Evolutionary conservation across 2,329 filamentous ascomycete genomes (phyloP).

Genomic region (Cercospora citrullina): DNA sequence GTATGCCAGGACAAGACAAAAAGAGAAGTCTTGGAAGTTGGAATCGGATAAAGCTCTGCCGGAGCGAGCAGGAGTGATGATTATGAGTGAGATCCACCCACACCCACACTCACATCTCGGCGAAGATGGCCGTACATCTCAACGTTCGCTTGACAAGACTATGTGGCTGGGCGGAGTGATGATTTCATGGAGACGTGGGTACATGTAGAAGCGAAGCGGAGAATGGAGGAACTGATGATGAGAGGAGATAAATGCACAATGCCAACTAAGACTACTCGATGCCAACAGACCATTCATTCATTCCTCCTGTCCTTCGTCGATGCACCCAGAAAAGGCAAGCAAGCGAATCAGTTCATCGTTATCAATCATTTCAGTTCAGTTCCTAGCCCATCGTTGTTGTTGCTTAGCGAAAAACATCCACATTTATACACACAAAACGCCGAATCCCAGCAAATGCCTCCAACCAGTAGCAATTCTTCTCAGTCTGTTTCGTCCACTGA

Average conservation of each 20-base stretch:
- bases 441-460: background rate
- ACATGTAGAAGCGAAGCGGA: background rate
- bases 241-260: background rate
- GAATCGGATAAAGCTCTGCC: background rate
- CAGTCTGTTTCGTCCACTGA: background rate
- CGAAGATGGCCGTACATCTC: background rate
- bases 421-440: background rate
- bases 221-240: background rate
- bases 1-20: too few species aligned
- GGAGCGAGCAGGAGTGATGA: background rate
- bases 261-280: background rate
- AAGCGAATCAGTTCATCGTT: background rate
- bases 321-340: background rate
- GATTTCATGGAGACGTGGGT: background rate
- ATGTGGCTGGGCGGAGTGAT: background rate
- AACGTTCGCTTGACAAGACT: background rate
- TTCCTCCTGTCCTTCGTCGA: background rate
- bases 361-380: background rate
- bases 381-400: background rate
- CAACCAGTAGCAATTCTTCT: background rate
- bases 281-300: background rate
- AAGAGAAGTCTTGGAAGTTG: background rate
- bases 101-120: too few species aligned
- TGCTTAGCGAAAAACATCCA: background rate
- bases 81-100: background rate